phyloP scores from a whole-genome alignment of 106 monocot species.

The Phalaenopsis aphrodite region DNA sequence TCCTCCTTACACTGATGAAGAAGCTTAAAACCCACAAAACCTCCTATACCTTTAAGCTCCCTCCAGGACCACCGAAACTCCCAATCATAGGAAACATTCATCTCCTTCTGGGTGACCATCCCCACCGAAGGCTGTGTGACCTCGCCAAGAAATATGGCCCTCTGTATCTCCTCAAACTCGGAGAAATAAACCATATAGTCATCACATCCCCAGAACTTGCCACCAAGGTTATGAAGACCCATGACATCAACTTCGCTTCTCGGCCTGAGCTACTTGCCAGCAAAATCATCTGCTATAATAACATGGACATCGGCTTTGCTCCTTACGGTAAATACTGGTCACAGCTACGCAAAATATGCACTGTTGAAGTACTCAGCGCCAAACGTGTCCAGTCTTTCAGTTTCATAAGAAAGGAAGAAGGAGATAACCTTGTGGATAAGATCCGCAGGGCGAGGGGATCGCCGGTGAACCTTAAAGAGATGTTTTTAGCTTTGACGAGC shows the following conservation, averaged over 20 bases:
- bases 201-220: constrained; percentile 7
- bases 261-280: not conserved
- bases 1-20: not conserved
- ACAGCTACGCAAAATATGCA: constrained; percentile 6
- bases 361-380: not conserved
- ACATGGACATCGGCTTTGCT: not conserved
- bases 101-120: constrained; percentile 3
- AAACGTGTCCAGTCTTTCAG: constrained; percentile 1
- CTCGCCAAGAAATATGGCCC: constrained; percentile 6
- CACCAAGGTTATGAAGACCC: constrained; percentile 2
- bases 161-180: constrained; percentile 5
- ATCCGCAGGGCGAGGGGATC: not conserved
- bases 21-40: not conserved
- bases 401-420: constrained; percentile 7
- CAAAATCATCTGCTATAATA: constrained; percentile 1
- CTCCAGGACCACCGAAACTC: constrained; percentile 9
- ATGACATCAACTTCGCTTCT: constrained; percentile 8
- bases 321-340: constrained; percentile 7
- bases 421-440: not conserved
- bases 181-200: constrained; percentile 2
- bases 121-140: not conserved
- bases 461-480: not conserved
- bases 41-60: not conserved
- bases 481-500: not conserved
- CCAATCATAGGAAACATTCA: constrained; percentile 12